Evolutionary conservation across 768 basidiomycete genomes (phyloP).

Genomic region (Clathrus columnatus): DNA sequence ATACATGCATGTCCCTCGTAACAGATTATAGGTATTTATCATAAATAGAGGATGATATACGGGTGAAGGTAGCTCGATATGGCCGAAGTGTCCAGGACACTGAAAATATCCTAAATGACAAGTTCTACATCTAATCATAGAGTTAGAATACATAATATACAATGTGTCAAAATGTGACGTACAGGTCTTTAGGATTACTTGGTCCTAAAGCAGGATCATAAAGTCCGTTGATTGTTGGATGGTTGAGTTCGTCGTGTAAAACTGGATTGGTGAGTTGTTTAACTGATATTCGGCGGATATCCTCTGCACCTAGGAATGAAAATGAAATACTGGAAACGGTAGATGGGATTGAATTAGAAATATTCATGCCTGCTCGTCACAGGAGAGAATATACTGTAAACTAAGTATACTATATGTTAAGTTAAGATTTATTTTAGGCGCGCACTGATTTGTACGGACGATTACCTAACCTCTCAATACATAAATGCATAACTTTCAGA

Average conservation of each 20-base stretch:
- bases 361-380: constrained; percentile 86
- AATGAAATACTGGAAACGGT: constrained; percentile 81
- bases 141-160: constrained; percentile 7
- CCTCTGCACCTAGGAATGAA: constrained; percentile 81
- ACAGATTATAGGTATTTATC: constrained; percentile 76
- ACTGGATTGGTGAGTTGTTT: constrained; percentile 93
- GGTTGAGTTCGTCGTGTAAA: constrained; percentile 87
- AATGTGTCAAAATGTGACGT: constrained; percentile 25
- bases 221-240: constrained; percentile 84
- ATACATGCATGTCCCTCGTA: constrained; percentile 85
- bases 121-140: constrained; percentile 68
- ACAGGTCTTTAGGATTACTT: constrained; percentile 85
- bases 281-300: constrained; percentile 91
- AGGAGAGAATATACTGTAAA: too few species aligned
- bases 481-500: background rate
- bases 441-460: too few species aligned
- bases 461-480: too few species aligned
- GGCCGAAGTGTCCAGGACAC: constrained; percentile 97
- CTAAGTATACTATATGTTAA: background rate
- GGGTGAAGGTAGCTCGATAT: constrained; percentile 91
- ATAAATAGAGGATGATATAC: constrained; percentile 97
- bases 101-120: constrained; percentile 88
- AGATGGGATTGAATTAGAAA: constrained; percentile 81
- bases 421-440: background rate
- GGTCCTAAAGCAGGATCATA: constrained; percentile 96